phyloP scores from a whole-genome alignment of 1,139 yeast species.

The Diutina rugosa region DNA sequence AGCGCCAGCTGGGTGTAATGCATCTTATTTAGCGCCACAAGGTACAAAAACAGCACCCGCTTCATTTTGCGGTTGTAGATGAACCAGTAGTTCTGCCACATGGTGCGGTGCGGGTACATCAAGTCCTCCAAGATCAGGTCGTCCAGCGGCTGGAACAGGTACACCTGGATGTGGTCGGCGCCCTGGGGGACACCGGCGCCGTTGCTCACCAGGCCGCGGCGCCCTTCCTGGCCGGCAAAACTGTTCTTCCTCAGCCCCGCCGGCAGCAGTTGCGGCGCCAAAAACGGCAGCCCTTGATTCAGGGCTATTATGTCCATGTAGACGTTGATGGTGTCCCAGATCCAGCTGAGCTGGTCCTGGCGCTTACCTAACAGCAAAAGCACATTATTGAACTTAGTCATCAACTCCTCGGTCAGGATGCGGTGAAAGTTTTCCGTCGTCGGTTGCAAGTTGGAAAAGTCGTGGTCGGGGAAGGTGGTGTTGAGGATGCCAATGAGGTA shows the following conservation, averaged over 20 bases:
- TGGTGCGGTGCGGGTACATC: conserved; percentile 56
- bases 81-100: conserved; percentile 92
- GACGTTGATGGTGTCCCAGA: conserved; percentile 82
- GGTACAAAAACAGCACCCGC: conserved; percentile 75
- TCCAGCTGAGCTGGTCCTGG: conserved; percentile 40
- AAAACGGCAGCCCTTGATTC: conserved; percentile 1
- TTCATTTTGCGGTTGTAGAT: conserved; percentile 83
- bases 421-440: conserved; percentile 51
- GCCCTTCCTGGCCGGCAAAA: conserved; percentile 4
- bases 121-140: conserved; percentile 60
- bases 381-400: conserved; percentile 67
- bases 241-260: conserved; percentile 15
- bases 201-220: background rate
- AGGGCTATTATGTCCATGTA: conserved; percentile 54
- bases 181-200: background rate
- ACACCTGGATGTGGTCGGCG: conserved; percentile 26
- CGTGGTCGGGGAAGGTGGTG: conserved; percentile 93
- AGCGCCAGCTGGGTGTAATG: conserved; percentile 13
- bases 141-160: conserved; percentile 69
- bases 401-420: conserved; percentile 38
- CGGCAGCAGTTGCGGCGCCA: conserved; percentile 9
- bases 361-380: conserved; percentile 66
- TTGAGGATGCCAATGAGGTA: conserved; percentile 82
- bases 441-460: conserved; percentile 79
- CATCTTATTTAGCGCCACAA: conserved; percentile 29